Evolutionary conservation across 148 eudicot genomes (phyloP).

Genomic region (Chenopodium suecicum): DNA sequence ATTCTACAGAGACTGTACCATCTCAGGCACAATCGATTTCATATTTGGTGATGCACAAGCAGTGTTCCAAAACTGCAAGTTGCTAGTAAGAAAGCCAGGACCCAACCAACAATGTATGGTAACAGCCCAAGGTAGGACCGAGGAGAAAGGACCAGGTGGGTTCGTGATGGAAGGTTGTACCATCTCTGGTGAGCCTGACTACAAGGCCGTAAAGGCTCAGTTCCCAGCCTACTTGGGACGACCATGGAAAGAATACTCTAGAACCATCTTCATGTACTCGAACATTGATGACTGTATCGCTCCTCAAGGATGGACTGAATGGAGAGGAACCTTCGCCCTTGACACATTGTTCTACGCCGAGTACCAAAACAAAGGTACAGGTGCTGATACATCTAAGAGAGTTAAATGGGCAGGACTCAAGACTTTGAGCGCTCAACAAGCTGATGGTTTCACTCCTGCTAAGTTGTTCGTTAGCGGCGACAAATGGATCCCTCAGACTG

Average conservation of each 20-base stretch:
- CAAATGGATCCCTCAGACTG: slow-evolving; percentile 43
- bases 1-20: slow-evolving; percentile 57
- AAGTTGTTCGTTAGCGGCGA: slow-evolving; percentile 35
- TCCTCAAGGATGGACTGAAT: slow-evolving; percentile 55
- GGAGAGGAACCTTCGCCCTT: slow-evolving; percentile 35
- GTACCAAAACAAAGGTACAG: slow-evolving; percentile 52
- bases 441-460: slow-evolving; percentile 33
- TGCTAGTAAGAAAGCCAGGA: slow-evolving; percentile 47
- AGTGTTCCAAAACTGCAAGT: slow-evolving; percentile 59
- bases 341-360: slow-evolving; percentile 47
- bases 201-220: slow-evolving; percentile 12
- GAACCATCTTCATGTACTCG: slow-evolving; percentile 46
- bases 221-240: slow-evolving; percentile 48
- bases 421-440: slow-evolving; percentile 34
- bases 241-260: slow-evolving; percentile 56
- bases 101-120: slow-evolving; percentile 46
- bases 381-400: slow-evolving; percentile 34
- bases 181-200: slow-evolving; percentile 32
- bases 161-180: slow-evolving; percentile 51
- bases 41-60: slow-evolving; percentile 62
- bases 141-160: slow-evolving; percentile 34
- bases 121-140: slow-evolving; percentile 60
- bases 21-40: slow-evolving; percentile 68
- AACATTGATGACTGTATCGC: slow-evolving; percentile 40
- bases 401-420: slow-evolving; percentile 53